Evolutionary conservation across 352 stramenopile genomes (phyloP), one percentile per base, ranked within the genome.

Genomic region (Pseudoperonospora humuli): DNA sequence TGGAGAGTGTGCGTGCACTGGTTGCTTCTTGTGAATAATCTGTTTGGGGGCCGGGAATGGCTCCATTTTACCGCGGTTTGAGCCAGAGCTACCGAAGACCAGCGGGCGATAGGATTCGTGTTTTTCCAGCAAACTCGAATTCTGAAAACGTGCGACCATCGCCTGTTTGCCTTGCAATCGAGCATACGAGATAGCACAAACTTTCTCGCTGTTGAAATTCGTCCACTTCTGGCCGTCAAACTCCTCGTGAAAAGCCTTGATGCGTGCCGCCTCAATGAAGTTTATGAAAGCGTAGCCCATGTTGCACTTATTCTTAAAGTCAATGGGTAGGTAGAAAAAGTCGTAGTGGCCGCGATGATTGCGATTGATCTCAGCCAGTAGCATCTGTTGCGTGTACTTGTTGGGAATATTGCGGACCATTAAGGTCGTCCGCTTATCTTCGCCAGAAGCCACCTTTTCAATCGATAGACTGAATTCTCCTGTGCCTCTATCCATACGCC

Each of bases 331-430:
- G 70, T 99, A 99, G 65, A 99, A 99, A 54, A 99, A 99, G 62
- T 98, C 94, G 51, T 95, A 96, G 32, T 93, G 84, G 15, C 95
- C 95, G 43, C 94, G 77, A 51, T 93, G 78, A 28, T 84, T 84
- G 31, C 77, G 74, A 44, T 98, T 95, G 60, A 99, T 97, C 83
- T 99, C 96, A 1, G 86, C 47, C 7, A 99, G 68, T 10, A 99
- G 68, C 94, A 99, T 99, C 51, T 98, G 75, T 61, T 99, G 96
- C 5, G 96, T 98, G 67, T 99, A 99, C 75, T 99, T 99, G 88
- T 99, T 99, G 7, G 97, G 97, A 39, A 99, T 99, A 67, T 99
- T 99, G 50, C 96, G 86, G 40, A 99, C 94, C 97, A 99, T 99
- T 23, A 99, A 72, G 10, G 97, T 99, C 24, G 97, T 99, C 39